Conservation (phyloP, 768 basidiomycete genomes). For the Naganishia vaughanmartiniae region DNA sequence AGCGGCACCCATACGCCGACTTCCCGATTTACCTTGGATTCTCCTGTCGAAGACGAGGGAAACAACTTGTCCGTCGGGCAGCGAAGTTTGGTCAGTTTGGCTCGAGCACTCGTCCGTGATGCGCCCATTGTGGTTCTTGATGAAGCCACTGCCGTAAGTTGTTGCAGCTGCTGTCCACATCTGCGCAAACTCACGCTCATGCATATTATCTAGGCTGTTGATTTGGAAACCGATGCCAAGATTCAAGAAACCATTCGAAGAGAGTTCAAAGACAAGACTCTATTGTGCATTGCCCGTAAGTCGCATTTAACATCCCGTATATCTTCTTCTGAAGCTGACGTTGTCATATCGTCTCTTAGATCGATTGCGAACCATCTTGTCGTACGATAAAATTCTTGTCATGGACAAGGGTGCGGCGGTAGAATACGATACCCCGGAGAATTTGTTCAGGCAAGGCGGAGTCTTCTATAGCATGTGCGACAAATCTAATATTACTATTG, state of each 20-base stretch:
- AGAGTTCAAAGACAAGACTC: slow-evolving; percentile 80
- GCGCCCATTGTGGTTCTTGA: slow-evolving; percentile 66
- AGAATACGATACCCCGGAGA: slow-evolving; percentile 77
- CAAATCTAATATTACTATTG: slow-evolving; percentile 68
- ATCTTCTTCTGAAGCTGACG: too few species aligned
- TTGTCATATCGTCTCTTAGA: neutral
- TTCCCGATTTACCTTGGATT: slow-evolving; percentile 75
- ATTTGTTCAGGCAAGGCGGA: slow-evolving; percentile 62
- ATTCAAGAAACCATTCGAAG: slow-evolving; percentile 85
- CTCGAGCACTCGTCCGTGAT: slow-evolving; percentile 83
- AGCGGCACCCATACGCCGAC: slow-evolving; percentile 26
- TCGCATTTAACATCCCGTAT: slow-evolving; percentile 51
- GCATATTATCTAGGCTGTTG: slow-evolving; percentile 43
- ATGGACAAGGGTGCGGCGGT: slow-evolving; percentile 75
- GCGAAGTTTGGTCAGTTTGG: slow-evolving; percentile 80
- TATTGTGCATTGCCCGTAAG: slow-evolving; percentile 82
- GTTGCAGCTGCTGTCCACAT: slow-evolving; percentile 21
- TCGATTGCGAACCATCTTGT: slow-evolving; percentile 64
- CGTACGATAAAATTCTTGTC: slow-evolving; percentile 84
- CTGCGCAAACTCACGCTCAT: slow-evolving; percentile 5
- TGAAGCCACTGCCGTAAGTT: slow-evolving; percentile 87
- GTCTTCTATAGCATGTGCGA: slow-evolving; percentile 86
- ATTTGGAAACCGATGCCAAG: slow-evolving; percentile 81
- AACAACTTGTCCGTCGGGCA: slow-evolving; percentile 71
- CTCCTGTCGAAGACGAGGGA: slow-evolving; percentile 80